Conservation (phyloP, 306 rosid genomes). For the Senna siamea region DNA sequence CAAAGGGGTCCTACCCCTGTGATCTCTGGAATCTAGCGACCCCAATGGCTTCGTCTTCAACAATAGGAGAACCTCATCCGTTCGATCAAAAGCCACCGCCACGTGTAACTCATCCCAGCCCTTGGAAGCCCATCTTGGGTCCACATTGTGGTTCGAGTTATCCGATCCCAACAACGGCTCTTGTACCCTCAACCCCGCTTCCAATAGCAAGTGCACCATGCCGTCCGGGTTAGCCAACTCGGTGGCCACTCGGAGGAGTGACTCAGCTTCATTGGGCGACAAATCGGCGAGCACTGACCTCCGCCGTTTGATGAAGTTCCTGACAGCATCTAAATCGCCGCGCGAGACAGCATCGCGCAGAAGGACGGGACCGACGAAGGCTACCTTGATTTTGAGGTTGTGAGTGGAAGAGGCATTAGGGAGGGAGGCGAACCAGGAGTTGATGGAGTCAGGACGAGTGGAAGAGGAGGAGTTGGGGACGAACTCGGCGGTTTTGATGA, state of each 20-base stretch:
- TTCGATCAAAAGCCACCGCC: slow-evolving; percentile 48
- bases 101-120: slow-evolving; percentile 52
- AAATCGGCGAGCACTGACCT: slow-evolving; percentile 56
- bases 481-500: slow-evolving; percentile 55
- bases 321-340: slow-evolving; percentile 54
- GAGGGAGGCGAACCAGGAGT: slow-evolving; percentile 49
- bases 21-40: slow-evolving; percentile 39
- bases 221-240: slow-evolving; percentile 60
- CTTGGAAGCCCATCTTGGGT: slow-evolving; percentile 22
- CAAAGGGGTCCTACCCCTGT: slow-evolving; percentile 42
- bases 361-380: slow-evolving; percentile 64
- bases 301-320: slow-evolving; percentile 63
- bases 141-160: neutral
- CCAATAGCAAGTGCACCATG: slow-evolving; percentile 68
- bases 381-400: slow-evolving; percentile 63
- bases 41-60: slow-evolving; percentile 18
- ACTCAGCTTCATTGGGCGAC: slow-evolving; percentile 43
- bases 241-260: slow-evolving; percentile 61
- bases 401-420: slow-evolving; percentile 34
- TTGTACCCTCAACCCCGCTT: slow-evolving; percentile 67
- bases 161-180: slow-evolving; percentile 1
- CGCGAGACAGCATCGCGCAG: slow-evolving; percentile 55
- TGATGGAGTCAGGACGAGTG: slow-evolving; percentile 42
- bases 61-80: slow-evolving; percentile 28
- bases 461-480: slow-evolving; percentile 21